Percentiles rank a stretch among this genome's conserved stretches.
Evolutionary conservation across 306 rosid genomes (phyloP).

Genomic region (Pyrus betulifolia): DNA sequence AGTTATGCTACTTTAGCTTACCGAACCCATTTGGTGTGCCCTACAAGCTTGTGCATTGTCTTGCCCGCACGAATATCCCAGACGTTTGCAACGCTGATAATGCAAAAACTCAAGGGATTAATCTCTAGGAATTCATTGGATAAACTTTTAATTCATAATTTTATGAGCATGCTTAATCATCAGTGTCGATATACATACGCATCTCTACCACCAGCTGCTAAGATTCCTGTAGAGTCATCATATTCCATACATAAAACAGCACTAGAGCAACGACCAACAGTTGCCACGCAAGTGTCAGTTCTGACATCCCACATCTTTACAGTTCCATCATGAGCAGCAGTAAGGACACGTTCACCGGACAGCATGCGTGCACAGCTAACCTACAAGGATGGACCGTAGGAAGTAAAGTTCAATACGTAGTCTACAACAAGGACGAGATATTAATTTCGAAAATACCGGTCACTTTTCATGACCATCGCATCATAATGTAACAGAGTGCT

Average conservation of each 20-base stretch:
- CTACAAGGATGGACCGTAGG: slow-evolving; percentile 35
- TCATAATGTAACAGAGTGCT: background rate
- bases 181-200: slow-evolving; percentile 48
- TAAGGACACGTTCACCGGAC: slow-evolving; percentile 95
- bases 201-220: slow-evolving; percentile 96
- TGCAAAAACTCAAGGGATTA: slow-evolving; percentile 20
- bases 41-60: slow-evolving; percentile 93
- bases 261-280: slow-evolving; percentile 97
- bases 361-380: slow-evolving; percentile 92
- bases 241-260: slow-evolving; percentile 95
- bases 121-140: slow-evolving; percentile 9
- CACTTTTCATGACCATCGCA: background rate
- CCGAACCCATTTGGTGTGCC: slow-evolving; percentile 96
- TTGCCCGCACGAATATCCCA: slow-evolving; percentile 95
- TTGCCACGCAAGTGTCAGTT: slow-evolving; percentile 97
- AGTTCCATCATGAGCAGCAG: slow-evolving; percentile 94
- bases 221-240: slow-evolving; percentile 87
- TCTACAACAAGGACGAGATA: background rate
- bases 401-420: slow-evolving; percentile 17
- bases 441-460: background rate
- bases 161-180: slow-evolving; percentile 10
- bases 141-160: slow-evolving; percentile 11
- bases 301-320: slow-evolving; percentile 99
- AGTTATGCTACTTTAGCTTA: slow-evolving; percentile 19
- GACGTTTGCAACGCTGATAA: slow-evolving; percentile 70